Base-by-base conservation (phyloP, 345 rosid genomes). In the Abelmoschus esculentus region DNA sequence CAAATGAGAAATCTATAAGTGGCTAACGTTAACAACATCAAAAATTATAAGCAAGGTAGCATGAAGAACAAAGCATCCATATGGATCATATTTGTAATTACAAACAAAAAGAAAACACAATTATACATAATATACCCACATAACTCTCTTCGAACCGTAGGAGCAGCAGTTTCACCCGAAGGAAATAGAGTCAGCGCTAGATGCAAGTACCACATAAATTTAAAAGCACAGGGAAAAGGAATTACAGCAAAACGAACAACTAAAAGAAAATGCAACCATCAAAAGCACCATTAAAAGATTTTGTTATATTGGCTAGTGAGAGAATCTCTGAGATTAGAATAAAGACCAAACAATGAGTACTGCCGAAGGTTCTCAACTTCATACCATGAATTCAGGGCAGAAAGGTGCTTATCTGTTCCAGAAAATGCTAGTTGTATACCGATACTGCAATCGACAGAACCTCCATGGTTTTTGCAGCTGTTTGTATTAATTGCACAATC, bases 351-450 rank as follows among this genome's bases (percentile, higher is more conserved):
- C 61, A 95, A 97, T 0, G 99, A 95, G 83, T 91, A 95, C 79
- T 95, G 98, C 44, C 96, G 79, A 52, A 95, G 89, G 69, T 92
- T 95, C 54, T 85, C 90, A 26, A 96, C 92, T 75, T 96, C 98
- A 26, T 96, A 96, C 99, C 99, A 96, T 2, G 99, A 90, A 75
- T 96, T 96, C 70, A 96, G 83, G 5, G 73, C 90, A 4, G 89
- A 74, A 63, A 84, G 79, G 76, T 96, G 99, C 82, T 96, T 92
- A 75, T 96, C 99, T 0, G 98, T 96, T 61, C 99, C 99, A 1
- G 98, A 92, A 81, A 96, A 92, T 28, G 99, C 96, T 73, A 96
- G 67, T 26, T 96, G 99, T 70, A 96, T 92, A 74, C 98, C 98
- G 9, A 96, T 80, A 78, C 96, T 96, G 76, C 99, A 96, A 75